phyloP scores from a whole-genome alignment of 148 eudicot genomes.

The Amaranthus palmeri region DNA sequence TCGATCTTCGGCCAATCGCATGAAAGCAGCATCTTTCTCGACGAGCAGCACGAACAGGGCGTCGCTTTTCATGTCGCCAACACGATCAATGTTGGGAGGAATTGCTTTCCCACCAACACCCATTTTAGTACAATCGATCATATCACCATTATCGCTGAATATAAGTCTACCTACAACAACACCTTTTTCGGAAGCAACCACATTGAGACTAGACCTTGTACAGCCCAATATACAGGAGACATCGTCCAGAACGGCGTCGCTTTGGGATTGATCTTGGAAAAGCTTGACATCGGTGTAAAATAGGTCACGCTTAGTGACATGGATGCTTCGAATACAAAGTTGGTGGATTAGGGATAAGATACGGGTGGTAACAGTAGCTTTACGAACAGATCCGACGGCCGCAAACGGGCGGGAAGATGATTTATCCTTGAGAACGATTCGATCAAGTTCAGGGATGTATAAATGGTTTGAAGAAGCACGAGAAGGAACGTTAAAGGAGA shows the following conservation, averaged over 20 bases:
- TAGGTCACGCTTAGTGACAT: constrained; percentile 90
- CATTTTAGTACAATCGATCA: constrained; percentile 93
- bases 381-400: constrained; percentile 62
- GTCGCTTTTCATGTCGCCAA: constrained; percentile 80
- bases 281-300: constrained; percentile 96
- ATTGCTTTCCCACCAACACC: constrained; percentile 94
- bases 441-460: constrained; percentile 86
- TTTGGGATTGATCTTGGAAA: constrained; percentile 78
- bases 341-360: constrained; percentile 75
- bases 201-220: constrained; percentile 76
- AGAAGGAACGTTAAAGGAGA: constrained; percentile 77
- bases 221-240: constrained; percentile 84
- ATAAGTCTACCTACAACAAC: constrained; percentile 79
- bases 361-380: constrained; percentile 76
- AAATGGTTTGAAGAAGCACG: constrained; percentile 82
- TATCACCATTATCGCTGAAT: constrained; percentile 85
- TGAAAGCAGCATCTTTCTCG: constrained; percentile 93
- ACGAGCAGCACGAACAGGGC: constrained; percentile 77
- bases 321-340: constrained; percentile 57
- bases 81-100: constrained; percentile 88
- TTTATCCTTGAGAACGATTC: constrained; percentile 80
- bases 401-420: constrained; percentile 64
- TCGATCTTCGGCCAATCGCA: constrained; percentile 80
- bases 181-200: constrained; percentile 81
- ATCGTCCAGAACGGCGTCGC: constrained; percentile 82